A percentile compares a stretch with the other conserved stretches of the same genome.
Evolutionary conservation across 805 yeast species (phyloP).

Genomic region (Wickerhamiella slavikovae): DNA sequence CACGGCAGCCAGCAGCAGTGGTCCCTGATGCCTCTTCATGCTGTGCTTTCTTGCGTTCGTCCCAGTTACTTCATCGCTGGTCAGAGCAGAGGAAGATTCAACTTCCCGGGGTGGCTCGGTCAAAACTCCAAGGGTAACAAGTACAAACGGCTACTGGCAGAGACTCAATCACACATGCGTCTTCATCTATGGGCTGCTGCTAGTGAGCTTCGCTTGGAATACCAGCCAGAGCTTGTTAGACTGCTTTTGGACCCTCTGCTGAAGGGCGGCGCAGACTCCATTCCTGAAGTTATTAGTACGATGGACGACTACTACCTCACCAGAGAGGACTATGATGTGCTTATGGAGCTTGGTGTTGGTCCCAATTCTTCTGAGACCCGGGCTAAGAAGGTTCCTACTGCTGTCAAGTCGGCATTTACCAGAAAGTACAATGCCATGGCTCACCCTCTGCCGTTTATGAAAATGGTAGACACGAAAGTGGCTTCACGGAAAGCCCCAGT

Average conservation of each 20-base stretch:
- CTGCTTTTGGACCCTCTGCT: conserved; percentile 40
- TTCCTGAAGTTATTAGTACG: conserved; percentile 39
- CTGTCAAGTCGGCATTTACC: conserved; percentile 73
- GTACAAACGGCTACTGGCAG: conserved; percentile 60
- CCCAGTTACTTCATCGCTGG: conserved; percentile 69
- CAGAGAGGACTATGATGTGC: conserved; percentile 78
- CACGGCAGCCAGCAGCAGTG: conserved; percentile 87
- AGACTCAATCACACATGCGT: conserved; percentile 71
- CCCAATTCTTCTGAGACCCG: conserved; percentile 21
- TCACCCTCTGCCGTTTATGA: conserved; percentile 72
- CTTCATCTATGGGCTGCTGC: conserved; percentile 61
- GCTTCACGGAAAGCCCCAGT: conserved; percentile 15
- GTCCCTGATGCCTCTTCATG: conserved; percentile 85
- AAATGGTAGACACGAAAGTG: conserved; percentile 17
- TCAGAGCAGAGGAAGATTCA: conserved; percentile 40
- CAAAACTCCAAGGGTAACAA: conserved; percentile 73
- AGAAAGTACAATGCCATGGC: conserved; percentile 51
- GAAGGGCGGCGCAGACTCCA: conserved; percentile 36
- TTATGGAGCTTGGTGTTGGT: conserved; percentile 72
- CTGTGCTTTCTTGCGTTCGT: conserved; percentile 59
- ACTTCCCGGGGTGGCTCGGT: conserved; percentile 76
- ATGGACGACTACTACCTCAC: conserved; percentile 78
- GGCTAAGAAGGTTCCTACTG: conserved; percentile 48
- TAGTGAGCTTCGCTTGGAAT: conserved; percentile 52
- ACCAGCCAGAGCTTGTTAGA: conserved; percentile 42